Evolutionary conservation across 345 rosid genomes (phyloP).

Genomic region (Salix arbutifolia): DNA sequence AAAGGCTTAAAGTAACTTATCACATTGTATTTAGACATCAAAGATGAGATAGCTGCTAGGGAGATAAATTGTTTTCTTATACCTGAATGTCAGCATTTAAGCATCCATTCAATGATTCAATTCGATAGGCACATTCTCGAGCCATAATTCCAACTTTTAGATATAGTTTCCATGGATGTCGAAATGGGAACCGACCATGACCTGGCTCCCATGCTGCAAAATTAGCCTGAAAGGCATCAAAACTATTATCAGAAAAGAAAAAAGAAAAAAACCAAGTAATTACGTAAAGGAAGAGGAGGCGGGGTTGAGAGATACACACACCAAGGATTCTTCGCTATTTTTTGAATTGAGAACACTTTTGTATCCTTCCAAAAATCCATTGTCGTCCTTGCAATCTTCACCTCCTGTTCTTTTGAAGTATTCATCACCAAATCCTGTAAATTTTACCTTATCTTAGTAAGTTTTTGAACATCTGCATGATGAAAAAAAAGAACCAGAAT

Average conservation of each 20-base stretch:
- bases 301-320: slow-evolving; percentile 6
- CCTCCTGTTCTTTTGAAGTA: slow-evolving; percentile 33
- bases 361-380: slow-evolving; percentile 38
- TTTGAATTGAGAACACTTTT: slow-evolving; percentile 59
- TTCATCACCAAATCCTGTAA: slow-evolving; percentile 58
- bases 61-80: background rate
- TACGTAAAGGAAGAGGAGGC: background rate
- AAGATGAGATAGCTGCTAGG: background rate
- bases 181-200: slow-evolving; percentile 65
- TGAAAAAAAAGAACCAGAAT: background rate
- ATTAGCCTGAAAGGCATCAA: slow-evolving; percentile 44
- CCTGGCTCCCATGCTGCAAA: slow-evolving; percentile 87
- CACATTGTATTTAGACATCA: background rate
- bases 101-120: slow-evolving; percentile 57
- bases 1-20: background rate
- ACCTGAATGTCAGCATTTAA: slow-evolving; percentile 43
- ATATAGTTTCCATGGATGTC: slow-evolving; percentile 79
- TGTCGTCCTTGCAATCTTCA: slow-evolving; percentile 22
- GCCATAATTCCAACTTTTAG: slow-evolving; percentile 44
- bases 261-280: background rate
- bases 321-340: slow-evolving; percentile 66
- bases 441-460: background rate
- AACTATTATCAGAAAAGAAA: background rate
- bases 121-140: slow-evolving; percentile 56
- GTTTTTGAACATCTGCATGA: background rate